Percentiles rank a stretch among this genome's conserved stretches.
These are phyloP conservation scores for Ailanthus altissimus DNA, from an alignment of 345 rosid species.

Conservation along the genomic window DNA sequence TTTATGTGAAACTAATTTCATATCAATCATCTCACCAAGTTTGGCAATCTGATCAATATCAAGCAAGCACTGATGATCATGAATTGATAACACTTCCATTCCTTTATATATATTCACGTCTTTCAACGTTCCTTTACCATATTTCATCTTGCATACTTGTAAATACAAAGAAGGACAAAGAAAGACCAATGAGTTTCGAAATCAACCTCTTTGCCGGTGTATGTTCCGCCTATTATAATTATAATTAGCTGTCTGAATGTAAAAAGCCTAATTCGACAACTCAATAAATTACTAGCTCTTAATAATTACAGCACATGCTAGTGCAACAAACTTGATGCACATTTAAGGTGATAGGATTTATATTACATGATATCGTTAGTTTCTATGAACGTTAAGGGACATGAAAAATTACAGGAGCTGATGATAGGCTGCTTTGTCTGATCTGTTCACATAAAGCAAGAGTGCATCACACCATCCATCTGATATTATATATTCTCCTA, in stretches of 20 bases:
- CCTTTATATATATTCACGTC: neutral
- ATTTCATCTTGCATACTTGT: no score
- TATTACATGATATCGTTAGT: neutral
- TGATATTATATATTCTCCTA: neutral
- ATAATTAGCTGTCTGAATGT: neutral
- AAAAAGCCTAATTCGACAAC: neutral
- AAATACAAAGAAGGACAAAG: neutral
- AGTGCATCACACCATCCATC: neutral
- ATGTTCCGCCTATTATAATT: neutral
- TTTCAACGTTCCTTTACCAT: no score
- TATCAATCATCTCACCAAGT: neutral
- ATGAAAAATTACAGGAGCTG: neutral
- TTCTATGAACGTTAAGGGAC: neutral
- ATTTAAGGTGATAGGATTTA: neutral
- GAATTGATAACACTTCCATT: neutral
- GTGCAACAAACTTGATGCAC: constrained; percentile 5
- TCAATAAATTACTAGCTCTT: neutral
- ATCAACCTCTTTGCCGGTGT: neutral
- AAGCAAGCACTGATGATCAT: neutral
- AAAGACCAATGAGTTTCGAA: neutral
- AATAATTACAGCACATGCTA: constrained; percentile 15
- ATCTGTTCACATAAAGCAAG: neutral
- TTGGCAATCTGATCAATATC: neutral
- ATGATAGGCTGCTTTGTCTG: neutral
- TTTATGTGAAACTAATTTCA: neutral